Base-by-base conservation (phyloP, 1,284 basidiomycete species). In the Abortiporus biennis region DNA sequence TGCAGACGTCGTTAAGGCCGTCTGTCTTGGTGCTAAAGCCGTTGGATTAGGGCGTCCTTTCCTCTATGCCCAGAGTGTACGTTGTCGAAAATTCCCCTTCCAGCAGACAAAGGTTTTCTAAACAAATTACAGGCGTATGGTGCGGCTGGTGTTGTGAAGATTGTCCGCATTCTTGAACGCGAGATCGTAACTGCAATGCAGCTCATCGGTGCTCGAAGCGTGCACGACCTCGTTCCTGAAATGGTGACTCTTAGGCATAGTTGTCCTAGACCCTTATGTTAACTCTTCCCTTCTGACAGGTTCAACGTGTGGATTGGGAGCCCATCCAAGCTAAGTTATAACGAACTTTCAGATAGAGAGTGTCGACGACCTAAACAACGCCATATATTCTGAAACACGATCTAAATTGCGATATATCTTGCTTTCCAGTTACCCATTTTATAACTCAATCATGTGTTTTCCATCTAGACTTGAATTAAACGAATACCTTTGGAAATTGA, bases 21-120 rank as follows among this genome's bases (percentile, higher is more conserved):
- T 97, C 2, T 94, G 91, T 51, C 69, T 97, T 20, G 94, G 93
- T 29, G 94, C 93, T 1, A 85, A 70, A 49, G 92, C 88, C 3
- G 92, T 95, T 4, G 93, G 94, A 1, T 68, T 97, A 19, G 93
- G 93, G 0, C 76, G 93, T 21, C 77, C 87, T 1, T 93, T 95
- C 71, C 69, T 96, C n/a, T 94, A 87, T 55, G 90, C 89, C 1
- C 90, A 94, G 65, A 87, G 86, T 54, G 85, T 86, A 61, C 54
- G 78, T 54, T 3, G 6, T 33, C 16, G 19, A 16, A 21, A 40
- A 16, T 27, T 22, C 38, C 16, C 8, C 8, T 44, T 47, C 15
- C 13, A n/a, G n/a, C n/a, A n/a, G n/a, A n/a, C n/a, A n/a, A n/a
- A n/a, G n/a, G 29, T 42, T 23, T 21, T 24, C 22, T 3, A 23